A percentile compares a stretch with the other conserved stretches of the same genome.
Evolutionary conservation across 257 asterid genomes (phyloP).

Genomic region (Nicotiana sylvestris): DNA sequence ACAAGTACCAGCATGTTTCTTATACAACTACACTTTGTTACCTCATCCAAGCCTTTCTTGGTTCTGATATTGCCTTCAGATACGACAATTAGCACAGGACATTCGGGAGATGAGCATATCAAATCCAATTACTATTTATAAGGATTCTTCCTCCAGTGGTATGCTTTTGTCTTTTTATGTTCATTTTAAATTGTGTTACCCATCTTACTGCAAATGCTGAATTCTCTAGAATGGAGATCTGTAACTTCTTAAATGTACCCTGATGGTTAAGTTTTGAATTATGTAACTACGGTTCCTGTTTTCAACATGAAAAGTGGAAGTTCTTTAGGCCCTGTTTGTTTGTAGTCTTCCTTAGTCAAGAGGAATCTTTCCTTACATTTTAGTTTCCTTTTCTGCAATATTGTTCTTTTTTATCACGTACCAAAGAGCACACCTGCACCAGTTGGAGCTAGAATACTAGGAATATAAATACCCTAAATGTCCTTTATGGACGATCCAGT

Average conservation of each 20-base stretch:
- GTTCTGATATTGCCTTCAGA: slow-evolving; percentile 38
- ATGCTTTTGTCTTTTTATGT: slow-evolving; percentile 15
- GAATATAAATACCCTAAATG: background rate
- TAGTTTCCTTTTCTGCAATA: background rate
- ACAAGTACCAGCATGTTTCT: background rate
- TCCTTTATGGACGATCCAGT: background rate
- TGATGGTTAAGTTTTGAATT: background rate
- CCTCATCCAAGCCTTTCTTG: slow-evolving; percentile 21
- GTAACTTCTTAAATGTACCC: background rate
- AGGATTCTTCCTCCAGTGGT: slow-evolving; percentile 65
- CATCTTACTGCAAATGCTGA: background rate
- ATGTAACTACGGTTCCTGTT: background rate
- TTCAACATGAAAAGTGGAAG: background rate
- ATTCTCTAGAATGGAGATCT: background rate
- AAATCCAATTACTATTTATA: slow-evolving; percentile 60
- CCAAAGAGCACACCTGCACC: background rate
- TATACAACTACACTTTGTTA: slow-evolving; percentile 13
- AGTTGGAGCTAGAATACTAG: background rate
- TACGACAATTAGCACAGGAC: slow-evolving; percentile 73
- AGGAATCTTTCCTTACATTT: background rate
- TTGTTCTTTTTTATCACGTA: background rate
- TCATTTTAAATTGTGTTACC: background rate
- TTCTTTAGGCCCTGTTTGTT: background rate
- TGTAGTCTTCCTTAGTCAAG: background rate
- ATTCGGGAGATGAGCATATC: slow-evolving; percentile 72